A percentile compares a stretch with the other conserved stretches of the same genome.
Conservation (phyloP, 148 eudicot species). For the Salicornia ramosissima region DNA sequence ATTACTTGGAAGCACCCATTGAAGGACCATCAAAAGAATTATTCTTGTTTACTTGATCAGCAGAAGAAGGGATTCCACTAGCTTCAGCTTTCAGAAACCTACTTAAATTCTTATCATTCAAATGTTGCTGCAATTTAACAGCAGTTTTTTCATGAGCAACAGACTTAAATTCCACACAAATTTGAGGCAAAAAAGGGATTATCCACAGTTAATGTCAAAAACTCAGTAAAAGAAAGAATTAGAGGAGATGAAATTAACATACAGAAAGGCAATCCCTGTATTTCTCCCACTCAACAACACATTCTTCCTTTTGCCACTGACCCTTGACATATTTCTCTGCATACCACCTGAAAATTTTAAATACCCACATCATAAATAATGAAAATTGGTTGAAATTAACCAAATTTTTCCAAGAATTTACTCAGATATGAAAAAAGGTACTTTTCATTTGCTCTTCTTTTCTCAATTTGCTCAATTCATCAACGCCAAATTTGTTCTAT, state of each 20-base stretch:
- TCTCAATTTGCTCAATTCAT: not conserved
- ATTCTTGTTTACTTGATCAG: conserved; percentile 32
- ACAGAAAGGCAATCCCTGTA: conserved; percentile 87
- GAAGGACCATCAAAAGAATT: conserved; percentile 25
- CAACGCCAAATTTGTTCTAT: not conserved
- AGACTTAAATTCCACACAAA: not conserved
- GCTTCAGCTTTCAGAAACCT: conserved; percentile 77
- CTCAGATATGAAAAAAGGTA: not conserved
- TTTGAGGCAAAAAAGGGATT: not conserved
- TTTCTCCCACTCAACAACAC: conserved; percentile 78
- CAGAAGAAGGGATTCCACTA: conserved; percentile 25
- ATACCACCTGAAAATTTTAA: conserved; percentile 63
- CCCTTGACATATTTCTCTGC: conserved; percentile 90
- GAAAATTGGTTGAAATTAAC: not conserved
- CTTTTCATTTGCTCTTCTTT: too few relatives aligned
- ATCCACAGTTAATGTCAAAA: not conserved
- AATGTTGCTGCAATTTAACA: conserved; percentile 71
- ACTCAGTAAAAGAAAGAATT: not conserved
- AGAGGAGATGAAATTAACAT: not conserved
- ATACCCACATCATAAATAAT: conserved; percentile 15
- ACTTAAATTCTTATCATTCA: conserved; percentile 86
- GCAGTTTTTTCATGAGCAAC: too few relatives aligned
- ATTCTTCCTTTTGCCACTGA: conserved; percentile 83
- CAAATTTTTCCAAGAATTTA: not conserved
- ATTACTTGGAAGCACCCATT: conserved; percentile 37